Conservation (phyloP, 169 alveolate genomes). For the Plasmodium cynomolgi region DNA sequence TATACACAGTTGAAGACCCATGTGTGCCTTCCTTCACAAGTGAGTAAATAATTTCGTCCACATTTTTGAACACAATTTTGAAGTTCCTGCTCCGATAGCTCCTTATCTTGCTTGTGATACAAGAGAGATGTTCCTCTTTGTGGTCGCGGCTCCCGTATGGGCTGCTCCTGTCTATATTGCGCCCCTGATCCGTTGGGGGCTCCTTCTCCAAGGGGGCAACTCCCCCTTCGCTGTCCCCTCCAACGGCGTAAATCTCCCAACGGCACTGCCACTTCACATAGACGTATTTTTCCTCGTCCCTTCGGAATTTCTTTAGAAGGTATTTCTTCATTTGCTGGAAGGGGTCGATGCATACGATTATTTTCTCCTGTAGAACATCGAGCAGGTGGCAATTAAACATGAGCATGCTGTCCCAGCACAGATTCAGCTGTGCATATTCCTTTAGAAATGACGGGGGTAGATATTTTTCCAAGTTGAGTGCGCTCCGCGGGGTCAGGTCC, state of each 20-base stretch:
- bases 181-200: not conserved
- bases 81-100: not conserved
- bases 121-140: not conserved
- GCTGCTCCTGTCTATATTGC: not conserved
- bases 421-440: not conserved
- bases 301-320: constrained; percentile 11
- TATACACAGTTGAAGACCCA: not conserved
- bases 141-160: not conserved
- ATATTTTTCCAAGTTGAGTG: not conserved
- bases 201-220: not conserved
- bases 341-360: constrained; percentile 47
- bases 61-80: not conserved
- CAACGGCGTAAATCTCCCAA: not conserved
- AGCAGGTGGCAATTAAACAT: constrained; percentile 31
- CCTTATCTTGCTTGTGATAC: not conserved
- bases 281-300: constrained; percentile 6
- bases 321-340: constrained; percentile 46
- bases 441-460: constrained; percentile 1
- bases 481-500: not conserved
- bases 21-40: not conserved
- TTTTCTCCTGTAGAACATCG: constrained; percentile 15
- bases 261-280: constrained; percentile 19
- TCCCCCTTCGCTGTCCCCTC: not conserved
- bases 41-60: not conserved
- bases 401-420: constrained; percentile 48